Conservation (phyloP, 306 rosid genomes). For the Dicorynia guianensis region DNA sequence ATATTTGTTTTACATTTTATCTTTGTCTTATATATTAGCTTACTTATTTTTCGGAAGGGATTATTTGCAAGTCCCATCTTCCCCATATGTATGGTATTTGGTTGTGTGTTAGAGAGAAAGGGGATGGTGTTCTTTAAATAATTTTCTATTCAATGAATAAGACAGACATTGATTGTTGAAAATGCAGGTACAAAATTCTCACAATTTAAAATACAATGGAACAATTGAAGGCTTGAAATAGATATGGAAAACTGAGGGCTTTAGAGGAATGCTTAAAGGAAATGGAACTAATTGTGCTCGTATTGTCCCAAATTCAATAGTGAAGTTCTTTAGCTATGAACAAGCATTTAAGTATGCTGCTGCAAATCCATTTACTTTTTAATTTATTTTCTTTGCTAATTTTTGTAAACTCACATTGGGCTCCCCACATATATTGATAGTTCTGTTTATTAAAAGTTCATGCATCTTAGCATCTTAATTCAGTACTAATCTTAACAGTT, state of each 20-base stretch:
- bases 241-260: conserved; percentile 70
- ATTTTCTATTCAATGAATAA: no score
- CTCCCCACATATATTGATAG: neutral
- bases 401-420: neutral
- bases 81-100: no score
- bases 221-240: conserved; percentile 71
- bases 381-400: conserved; percentile 3
- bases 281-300: conserved; percentile 85
- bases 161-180: no score
- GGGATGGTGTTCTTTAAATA: no score
- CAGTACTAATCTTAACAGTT: neutral
- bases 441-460: neutral
- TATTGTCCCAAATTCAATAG: conserved; percentile 76
- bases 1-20: no score
- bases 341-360: conserved; percentile 64
- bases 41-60: no score
- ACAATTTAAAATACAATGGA: no score
- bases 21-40: no score
- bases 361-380: conserved; percentile 13
- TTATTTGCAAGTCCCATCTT: no score
- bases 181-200: no score
- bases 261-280: conserved; percentile 72
- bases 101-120: no score
- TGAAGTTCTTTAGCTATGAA: conserved; percentile 77
- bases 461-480: neutral